Conservation (phyloP, 1,139 yeast genomes). For the Zygoascus hellenicus region DNA sequence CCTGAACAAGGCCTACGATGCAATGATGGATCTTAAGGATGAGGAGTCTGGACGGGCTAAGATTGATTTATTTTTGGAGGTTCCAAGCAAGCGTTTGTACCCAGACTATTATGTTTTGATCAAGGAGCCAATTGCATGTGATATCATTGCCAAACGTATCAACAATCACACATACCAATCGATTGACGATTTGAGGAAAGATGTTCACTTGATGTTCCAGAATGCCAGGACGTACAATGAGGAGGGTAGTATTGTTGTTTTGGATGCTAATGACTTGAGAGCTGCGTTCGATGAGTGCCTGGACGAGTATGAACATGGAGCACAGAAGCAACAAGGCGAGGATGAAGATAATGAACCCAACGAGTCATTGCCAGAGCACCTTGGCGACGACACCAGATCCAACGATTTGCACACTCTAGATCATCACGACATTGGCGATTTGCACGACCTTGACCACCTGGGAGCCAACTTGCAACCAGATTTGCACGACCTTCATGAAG, state of each 20-base stretch:
- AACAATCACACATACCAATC: conserved; percentile 47
- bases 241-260: conserved; percentile 77
- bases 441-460: neutral
- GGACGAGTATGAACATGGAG: neutral
- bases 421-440: neutral
- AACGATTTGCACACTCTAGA: too few species aligned
- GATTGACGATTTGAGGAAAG: conserved; percentile 60
- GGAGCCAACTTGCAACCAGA: too few species aligned
- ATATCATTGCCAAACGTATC: conserved; percentile 39
- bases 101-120: conserved; percentile 86
- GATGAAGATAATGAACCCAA: neutral
- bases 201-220: conserved; percentile 68
- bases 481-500: conserved; percentile 1
- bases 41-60: conserved; percentile 31
- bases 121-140: conserved; percentile 76
- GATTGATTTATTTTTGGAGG: conserved; percentile 57
- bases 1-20: conserved; percentile 23
- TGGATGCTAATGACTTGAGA: conserved; percentile 69
- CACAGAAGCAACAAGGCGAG: neutral
- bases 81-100: conserved; percentile 64
- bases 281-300: conserved; percentile 22
- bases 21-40: conserved; percentile 20
- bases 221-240: conserved; percentile 88
- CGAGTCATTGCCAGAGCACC: too few species aligned
- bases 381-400: too few species aligned